These are phyloP conservation scores for Basidiobolus meristosporus DNA, from an alignment of 371 early-diverging fungal genomes.

Conservation along the genomic window DNA sequence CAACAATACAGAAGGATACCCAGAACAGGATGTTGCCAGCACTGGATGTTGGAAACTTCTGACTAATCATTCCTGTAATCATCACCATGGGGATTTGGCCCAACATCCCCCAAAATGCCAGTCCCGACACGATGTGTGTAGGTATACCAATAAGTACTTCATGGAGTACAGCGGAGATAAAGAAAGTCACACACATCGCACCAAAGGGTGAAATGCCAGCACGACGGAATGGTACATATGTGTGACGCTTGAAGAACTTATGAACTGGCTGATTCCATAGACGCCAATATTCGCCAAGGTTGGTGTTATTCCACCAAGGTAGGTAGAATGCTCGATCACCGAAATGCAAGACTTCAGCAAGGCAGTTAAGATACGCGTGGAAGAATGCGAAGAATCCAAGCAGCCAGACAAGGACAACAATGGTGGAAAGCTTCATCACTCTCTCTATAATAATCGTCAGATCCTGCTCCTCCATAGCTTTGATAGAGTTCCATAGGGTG, in stretches of 20 bases:
- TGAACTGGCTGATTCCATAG: constrained; percentile 84
- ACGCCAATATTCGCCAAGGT: constrained; percentile 72
- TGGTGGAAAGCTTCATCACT: constrained; percentile 63
- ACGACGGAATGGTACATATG: constrained; percentile 54
- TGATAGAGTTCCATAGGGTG: constrained; percentile 50
- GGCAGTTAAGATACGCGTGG: constrained; percentile 58
- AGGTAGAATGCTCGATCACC: constrained; percentile 81
- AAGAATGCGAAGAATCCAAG: constrained; percentile 81
- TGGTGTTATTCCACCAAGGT: constrained; percentile 82
- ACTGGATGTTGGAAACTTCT: constrained; percentile 51
- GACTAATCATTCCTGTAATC: constrained; percentile 39
- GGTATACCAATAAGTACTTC: constrained; percentile 76
- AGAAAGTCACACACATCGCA: constrained; percentile 49
- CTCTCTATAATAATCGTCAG: constrained; percentile 56
- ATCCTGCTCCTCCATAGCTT: constrained; percentile 43
- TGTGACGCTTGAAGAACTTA: constrained; percentile 72
- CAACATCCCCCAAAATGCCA: constrained; percentile 81
- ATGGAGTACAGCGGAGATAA: constrained; percentile 68
- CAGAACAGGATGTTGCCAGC: constrained; percentile 82
- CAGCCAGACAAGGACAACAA: constrained; percentile 68
- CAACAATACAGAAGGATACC: constrained; percentile 69
- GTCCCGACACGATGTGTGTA: constrained; percentile 53
- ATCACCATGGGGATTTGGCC: constrained; percentile 73
- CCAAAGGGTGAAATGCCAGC: constrained; percentile 20
- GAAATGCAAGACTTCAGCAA: constrained; percentile 66